phyloP scores from a whole-genome alignment of 306 rosid species.

The Prunus dulcis region DNA sequence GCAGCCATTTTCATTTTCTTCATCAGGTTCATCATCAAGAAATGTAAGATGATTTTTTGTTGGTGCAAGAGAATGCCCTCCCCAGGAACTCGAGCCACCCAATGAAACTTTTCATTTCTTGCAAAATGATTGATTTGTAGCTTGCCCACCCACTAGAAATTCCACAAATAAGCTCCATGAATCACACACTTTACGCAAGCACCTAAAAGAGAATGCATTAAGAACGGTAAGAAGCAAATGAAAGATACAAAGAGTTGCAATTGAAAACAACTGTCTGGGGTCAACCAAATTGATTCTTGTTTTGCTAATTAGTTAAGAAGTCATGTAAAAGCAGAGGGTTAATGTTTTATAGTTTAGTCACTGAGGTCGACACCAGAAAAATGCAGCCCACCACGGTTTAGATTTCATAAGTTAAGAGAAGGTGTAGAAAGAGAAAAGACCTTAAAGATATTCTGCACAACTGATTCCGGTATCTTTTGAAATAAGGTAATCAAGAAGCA shows the following conservation, averaged over 20 bases:
- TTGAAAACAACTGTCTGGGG: not conserved
- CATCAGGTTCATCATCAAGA: constrained; percentile 21
- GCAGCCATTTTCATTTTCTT: constrained; percentile 27
- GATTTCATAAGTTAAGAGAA: not conserved
- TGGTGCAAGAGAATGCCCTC: constrained; percentile 24
- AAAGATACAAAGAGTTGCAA: too few species aligned
- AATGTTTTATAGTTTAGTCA: not conserved
- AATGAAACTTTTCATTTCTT: too few species aligned
- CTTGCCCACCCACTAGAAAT: too few species aligned
- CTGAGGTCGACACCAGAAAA: too few species aligned
- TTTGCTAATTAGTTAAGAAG: not conserved
- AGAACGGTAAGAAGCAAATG: too few species aligned
- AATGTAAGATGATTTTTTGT: constrained; percentile 19
- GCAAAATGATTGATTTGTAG: too few species aligned
- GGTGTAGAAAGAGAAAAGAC: constrained; percentile 25
- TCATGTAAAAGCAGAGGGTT: not conserved
- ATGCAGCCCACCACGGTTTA: too few species aligned
- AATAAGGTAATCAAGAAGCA: constrained; percentile 90
- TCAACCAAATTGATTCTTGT: not conserved
- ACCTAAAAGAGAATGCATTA: too few species aligned
- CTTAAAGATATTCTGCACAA: constrained; percentile 87
- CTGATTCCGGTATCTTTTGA: constrained; percentile 81
- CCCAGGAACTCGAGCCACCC: constrained; percentile 9
- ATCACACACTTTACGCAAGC: too few species aligned
- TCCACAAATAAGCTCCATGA: too few species aligned